Base-by-base conservation (phyloP, 139 green algal species). In the Astrephomene gubernaculifera region DNA sequence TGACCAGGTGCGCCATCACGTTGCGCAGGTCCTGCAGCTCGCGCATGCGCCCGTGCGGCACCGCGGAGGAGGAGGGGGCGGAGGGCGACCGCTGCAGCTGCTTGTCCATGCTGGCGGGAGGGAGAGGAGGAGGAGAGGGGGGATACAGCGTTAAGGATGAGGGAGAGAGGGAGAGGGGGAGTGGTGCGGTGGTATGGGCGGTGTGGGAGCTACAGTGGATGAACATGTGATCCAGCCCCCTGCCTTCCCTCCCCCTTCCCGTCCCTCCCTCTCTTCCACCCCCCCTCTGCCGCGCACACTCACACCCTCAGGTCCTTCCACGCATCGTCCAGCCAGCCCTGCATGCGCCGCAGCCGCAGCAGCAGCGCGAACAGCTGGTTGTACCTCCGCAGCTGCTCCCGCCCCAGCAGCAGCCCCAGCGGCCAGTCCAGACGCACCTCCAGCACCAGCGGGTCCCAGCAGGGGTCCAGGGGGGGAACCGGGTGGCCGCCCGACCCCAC, bases 371-470 rank as follows among this genome's bases (percentile, higher is more conserved):
- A 98, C 67, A 98, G 65, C 21, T 83, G 88, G 69, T 95, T 94
- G 83, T 98, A 98, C 73, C 88, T 92, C 21, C 78, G 78, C 78
- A 84, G 63, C 61, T 74, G 36, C n/a, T 70, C 79, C 24, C 27
- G 88, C 1, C 95, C 96, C 71, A 99, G 90, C 65, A 99, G 87
- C 79, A 98, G 89, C 41, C 95, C 93, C 81, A 99, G 89, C 2
- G 96, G 96, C 96, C 96, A 98, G 8, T 93, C 86, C 60, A 96
- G 54, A 0, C 78, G 35, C 81, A 92, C 95, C 68, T 90, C 81
- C 52, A 98, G 90, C 64, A 57, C 92, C 71, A 98, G 72, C 1
- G 85, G 87, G 87, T 98, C 96, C 96, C 95, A 98, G 38, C 73
- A 60, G 8, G 49, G 63, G 79, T 98, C 95, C 38, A 92, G 92